Evolutionary conservation across 2,329 filamentous ascomycete genomes (phyloP).

Genomic region (Phialocephala subalpina): DNA sequence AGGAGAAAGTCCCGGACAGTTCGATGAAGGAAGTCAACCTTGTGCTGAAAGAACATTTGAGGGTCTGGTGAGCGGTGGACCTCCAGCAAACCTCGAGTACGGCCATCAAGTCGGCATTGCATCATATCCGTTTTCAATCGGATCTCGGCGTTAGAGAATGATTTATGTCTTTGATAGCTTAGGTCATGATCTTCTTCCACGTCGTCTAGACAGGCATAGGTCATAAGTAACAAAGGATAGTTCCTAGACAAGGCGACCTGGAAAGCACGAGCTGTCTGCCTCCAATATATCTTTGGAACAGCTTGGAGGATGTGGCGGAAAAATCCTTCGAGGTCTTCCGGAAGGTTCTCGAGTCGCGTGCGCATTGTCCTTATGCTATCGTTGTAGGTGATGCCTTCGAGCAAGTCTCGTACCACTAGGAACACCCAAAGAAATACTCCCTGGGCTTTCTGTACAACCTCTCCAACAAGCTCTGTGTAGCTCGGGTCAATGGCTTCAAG

Average conservation of each 20-base stretch:
- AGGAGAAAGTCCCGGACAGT: slow-evolving; percentile 7
- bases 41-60: background rate
- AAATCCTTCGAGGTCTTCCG: slow-evolving; percentile 34
- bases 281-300: slow-evolving; percentile 27
- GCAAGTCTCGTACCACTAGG: slow-evolving; percentile 20
- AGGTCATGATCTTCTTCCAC: background rate
- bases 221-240: background rate
- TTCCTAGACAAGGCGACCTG: background rate
- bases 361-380: slow-evolving; percentile 34
- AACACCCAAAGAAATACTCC: slow-evolving; percentile 31
- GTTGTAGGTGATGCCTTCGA: slow-evolving; percentile 13
- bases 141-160: background rate
- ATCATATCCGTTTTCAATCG: background rate
- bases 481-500: background rate
- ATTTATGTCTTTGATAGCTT: background rate
- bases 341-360: slow-evolving; percentile 30
- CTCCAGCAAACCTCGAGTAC: slow-evolving; percentile 10
- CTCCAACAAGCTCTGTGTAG: slow-evolving; percentile 9
- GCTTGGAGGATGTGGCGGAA: slow-evolving; percentile 34
- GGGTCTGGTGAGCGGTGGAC: background rate
- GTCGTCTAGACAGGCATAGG: background rate
- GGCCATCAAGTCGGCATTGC: background rate
- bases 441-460: slow-evolving; percentile 17
- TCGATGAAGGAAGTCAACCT: slow-evolving; percentile 12
- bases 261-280: slow-evolving; percentile 28